Evolutionary conservation across 2,329 filamentous ascomycete species (phyloP).

Genomic region (Diaporthe eres): DNA sequence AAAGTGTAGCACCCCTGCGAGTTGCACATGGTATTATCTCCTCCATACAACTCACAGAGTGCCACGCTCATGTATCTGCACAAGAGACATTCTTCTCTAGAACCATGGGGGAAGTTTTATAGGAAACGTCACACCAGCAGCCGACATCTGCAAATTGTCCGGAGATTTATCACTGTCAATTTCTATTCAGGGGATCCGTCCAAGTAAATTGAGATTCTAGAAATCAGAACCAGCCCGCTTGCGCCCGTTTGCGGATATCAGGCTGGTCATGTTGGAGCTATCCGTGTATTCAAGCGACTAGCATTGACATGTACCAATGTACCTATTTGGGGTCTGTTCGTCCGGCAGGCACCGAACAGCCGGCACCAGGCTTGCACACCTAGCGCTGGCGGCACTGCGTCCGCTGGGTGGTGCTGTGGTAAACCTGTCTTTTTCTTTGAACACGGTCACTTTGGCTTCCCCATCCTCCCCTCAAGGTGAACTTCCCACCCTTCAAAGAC

Average conservation of each 20-base stretch:
- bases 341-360: conserved; percentile 32
- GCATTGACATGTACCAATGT: conserved; percentile 13
- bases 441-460: background rate
- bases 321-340: background rate
- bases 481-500: conserved; percentile 1
- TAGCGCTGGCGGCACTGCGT: background rate
- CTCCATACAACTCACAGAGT: background rate
- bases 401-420: conserved; percentile 9
- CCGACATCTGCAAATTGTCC: background rate
- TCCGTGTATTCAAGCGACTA: background rate
- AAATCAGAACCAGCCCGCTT: background rate
- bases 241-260: background rate
- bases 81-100: background rate
- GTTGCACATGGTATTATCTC: background rate
- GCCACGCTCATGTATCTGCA: background rate
- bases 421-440: conserved; percentile 38
- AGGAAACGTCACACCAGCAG: background rate
- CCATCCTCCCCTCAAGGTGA: background rate
- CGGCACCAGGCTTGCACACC: conserved; percentile 25
- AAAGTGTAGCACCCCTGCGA: too few relatives aligned
- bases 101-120: too few relatives aligned
- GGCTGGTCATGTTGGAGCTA: background rate
- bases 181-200: background rate
- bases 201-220: background rate
- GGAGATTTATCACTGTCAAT: background rate